Base-by-base conservation (phyloP, 2,329 filamentous ascomycete genomes). In the Pestalotiopsis sp. region DNA sequence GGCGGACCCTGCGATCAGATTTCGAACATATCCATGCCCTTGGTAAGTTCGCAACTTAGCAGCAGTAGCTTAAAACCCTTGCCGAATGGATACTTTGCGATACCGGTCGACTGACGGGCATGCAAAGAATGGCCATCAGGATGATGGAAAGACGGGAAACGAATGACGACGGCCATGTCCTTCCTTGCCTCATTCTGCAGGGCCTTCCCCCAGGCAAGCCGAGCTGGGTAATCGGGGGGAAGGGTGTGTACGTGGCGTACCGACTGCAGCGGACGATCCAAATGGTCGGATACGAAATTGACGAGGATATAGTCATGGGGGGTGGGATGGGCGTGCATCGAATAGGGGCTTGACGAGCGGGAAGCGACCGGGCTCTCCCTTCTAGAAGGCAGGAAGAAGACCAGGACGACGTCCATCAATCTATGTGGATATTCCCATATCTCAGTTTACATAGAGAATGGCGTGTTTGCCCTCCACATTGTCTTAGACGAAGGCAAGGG, bases 321-420 rank as follows among this genome's bases (percentile, higher is more conserved):
- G 45, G 36, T 62, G 39, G 27, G 59, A 25, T 27, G 38, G 38
- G 20, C 39, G 61, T 45, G 61, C 20, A 38, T 49, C 13, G 20
- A 52, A 66, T 56, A 38, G 49, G 65, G 65, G 45, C 45, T 52
- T 52, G 45, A 52, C 14, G 45, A 52, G 45, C 45, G 45, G 52
- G 38, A 67, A 56, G 12, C 23, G 31, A 45, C 36, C 56, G 41
- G 56, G 65, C 41, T 59, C n/a, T 41, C n/a, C 17, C 65, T 67
- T 67, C 65, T 67, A 56, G 65, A 67, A 67, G 65, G 65, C 41
- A 66, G 45, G 64, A 66, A 56, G 45, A 66, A 36, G 49, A 66
- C 45, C n/a, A 13, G 62, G 64, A 56, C 11, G 62, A n/a, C 41
- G 17, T 20, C 60, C 41, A 27, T 41, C 27, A 20, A 12, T 20